Conservation (phyloP, 2,329 filamentous ascomycete genomes). For the Monilinia laxa region DNA sequence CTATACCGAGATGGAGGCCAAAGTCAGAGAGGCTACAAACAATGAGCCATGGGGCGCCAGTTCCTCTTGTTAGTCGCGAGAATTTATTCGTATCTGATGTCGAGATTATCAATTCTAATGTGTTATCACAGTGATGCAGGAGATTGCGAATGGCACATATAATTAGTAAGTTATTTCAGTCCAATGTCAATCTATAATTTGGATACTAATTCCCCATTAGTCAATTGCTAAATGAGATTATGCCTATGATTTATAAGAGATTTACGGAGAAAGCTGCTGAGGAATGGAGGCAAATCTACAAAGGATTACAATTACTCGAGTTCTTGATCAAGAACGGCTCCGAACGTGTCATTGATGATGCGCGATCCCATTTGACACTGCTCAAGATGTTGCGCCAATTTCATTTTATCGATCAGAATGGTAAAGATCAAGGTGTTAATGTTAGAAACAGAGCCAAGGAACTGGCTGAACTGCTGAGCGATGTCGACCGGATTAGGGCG, state of each 20-base stretch:
- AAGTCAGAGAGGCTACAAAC: constrained; percentile 95
- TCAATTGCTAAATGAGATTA: constrained; percentile 96
- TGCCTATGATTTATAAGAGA: constrained; percentile 99
- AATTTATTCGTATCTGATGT: constrained; percentile 8
- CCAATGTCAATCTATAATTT: background rate
- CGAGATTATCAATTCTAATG: constrained; percentile 9
- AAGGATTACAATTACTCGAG: constrained; percentile 92
- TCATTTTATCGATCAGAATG: constrained; percentile 93
- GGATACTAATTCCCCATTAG: constrained; percentile 48
- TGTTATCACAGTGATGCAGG: constrained; percentile 67
- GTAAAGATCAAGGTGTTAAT: constrained; percentile 97
- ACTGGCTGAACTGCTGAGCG: constrained; percentile 85
- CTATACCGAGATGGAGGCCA: constrained; percentile 72
- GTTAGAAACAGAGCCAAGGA: constrained; percentile 97
- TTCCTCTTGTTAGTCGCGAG: constrained; percentile 24
- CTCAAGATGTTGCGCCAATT: constrained; percentile 99
- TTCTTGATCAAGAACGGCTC: constrained; percentile 98
- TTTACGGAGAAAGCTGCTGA: constrained; percentile 98
- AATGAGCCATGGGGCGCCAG: constrained; percentile 84
- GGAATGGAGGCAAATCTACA: constrained; percentile 99
- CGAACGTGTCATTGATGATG: constrained; percentile 95
- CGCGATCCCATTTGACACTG: constrained; percentile 88
- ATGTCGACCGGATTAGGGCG: constrained; percentile 81
- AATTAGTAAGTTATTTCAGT: constrained; percentile 83
- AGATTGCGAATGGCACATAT: constrained; percentile 96